Conservation (phyloP, 257 asterid genomes). For the Pogostemon cablin region DNA sequence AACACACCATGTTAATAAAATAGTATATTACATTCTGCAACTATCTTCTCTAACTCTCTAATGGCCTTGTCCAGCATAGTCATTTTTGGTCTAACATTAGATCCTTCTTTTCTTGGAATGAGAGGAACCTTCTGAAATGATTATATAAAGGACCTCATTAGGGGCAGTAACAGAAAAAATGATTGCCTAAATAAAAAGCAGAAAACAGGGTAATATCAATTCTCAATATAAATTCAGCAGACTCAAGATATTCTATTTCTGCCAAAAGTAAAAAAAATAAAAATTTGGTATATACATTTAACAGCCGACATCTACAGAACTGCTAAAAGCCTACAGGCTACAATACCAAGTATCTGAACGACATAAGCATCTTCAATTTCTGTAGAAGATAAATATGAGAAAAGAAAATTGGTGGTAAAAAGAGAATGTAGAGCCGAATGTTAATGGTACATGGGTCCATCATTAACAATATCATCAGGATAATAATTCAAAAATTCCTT, state of each 20-base stretch:
- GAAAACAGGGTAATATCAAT: not conserved
- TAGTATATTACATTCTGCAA: constrained; percentile 75
- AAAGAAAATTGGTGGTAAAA: constrained; percentile 2
- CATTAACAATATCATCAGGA: constrained; percentile 1
- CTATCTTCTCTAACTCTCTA: constrained; percentile 85
- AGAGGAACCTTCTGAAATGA: constrained; percentile 58
- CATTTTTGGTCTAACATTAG: constrained; percentile 60
- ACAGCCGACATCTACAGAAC: not conserved
- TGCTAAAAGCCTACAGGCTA: not conserved
- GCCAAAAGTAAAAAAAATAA: constrained; percentile 1
- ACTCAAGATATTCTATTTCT: constrained; percentile 6
- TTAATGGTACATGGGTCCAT: constrained; percentile 7
- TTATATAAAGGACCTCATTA: constrained; percentile 35
- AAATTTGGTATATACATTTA: constrained; percentile 13
- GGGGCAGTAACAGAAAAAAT: constrained; percentile 13
- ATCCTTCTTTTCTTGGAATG: constrained; percentile 67
- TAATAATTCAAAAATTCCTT: not conserved
- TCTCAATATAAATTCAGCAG: constrained; percentile 7
- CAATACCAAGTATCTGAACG: constrained; percentile 14
- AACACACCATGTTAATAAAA: constrained; percentile 18
- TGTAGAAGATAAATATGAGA: not conserved
- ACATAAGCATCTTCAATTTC: not conserved
- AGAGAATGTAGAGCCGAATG: not conserved
- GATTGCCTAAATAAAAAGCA: constrained; percentile 19
- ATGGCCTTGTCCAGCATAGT: constrained; percentile 91